A percentile compares a stretch with the other conserved stretches of the same genome.
Conservation (phyloP, 352 stramenopile species). For the Thalassiosira livingstoniorum region DNA sequence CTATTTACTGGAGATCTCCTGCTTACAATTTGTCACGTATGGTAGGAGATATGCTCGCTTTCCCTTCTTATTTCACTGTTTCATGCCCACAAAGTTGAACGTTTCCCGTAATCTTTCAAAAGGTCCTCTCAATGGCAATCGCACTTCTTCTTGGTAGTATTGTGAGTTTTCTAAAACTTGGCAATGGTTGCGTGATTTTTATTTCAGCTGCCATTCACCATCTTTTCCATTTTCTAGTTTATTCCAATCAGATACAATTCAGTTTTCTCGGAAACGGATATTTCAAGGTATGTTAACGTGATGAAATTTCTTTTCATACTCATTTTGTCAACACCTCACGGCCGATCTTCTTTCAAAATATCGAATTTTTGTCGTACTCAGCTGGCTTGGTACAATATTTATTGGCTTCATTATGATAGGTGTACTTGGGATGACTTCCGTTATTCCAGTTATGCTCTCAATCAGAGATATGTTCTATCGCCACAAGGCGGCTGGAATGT, state of each 20-base stretch:
- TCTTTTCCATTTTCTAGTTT: conserved; percentile 8
- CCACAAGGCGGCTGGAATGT: conserved; percentile 90
- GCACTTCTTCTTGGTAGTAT: conserved; percentile 88
- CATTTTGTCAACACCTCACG: conserved; percentile 58
- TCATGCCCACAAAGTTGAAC: conserved; percentile 57
- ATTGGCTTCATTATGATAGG: conserved; percentile 88
- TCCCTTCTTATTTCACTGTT: no score
- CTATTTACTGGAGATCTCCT: conserved; percentile 90
- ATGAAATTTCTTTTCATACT: conserved; percentile 76
- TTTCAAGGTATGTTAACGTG: conserved; percentile 51
- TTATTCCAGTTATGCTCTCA: conserved; percentile 87
- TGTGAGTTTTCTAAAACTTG: no score
- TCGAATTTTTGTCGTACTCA: conserved; percentile 3
- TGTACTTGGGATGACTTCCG: conserved; percentile 80
- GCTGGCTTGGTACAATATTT: conserved; percentile 87
- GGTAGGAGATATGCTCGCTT: conserved; percentile 21
- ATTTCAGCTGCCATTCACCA: background rate
- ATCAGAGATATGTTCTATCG: conserved; percentile 91
- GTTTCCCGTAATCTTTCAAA: conserved; percentile 6
- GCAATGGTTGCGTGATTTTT: no score
- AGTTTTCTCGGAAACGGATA: conserved; percentile 63
- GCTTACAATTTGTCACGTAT: conserved; percentile 90
- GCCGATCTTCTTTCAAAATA: no score
- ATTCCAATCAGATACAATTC: conserved; percentile 52
- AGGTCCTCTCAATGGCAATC: conserved; percentile 84